phyloP scores from a whole-genome alignment of 371 early-diverging fungal genomes.

The Edhazardia aedis region DNA sequence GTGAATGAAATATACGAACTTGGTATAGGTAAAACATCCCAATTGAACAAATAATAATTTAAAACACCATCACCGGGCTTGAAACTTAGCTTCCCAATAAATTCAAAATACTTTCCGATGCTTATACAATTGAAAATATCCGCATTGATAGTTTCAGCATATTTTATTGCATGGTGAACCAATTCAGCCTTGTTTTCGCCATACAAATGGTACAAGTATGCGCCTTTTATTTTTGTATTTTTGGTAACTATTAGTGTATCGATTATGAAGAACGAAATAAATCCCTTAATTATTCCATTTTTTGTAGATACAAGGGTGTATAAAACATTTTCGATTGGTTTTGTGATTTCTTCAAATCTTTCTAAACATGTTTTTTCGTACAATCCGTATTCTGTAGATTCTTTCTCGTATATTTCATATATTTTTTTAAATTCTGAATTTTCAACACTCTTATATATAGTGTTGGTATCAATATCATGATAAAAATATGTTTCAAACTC shows the following conservation, averaged over 20 bases:
- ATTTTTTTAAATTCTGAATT: constrained; percentile 18
- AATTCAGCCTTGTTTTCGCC: constrained; percentile 7
- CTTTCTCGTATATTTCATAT: constrained; percentile 19
- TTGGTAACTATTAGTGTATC: constrained; percentile 10
- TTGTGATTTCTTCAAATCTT: constrained; percentile 21
- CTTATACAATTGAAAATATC: constrained; percentile 30
- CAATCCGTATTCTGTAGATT: constrained; percentile 7
- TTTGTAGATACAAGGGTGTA: constrained; percentile 14
- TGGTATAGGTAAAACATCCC: constrained; percentile 10
- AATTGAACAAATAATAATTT: constrained; percentile 44
- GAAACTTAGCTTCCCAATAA: constrained; percentile 18
- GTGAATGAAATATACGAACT: constrained; percentile 9
- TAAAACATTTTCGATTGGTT: constrained; percentile 8
- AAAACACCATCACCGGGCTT: constrained; percentile 28
- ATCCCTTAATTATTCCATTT: constrained; percentile 16
- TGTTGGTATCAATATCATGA: too few relatives aligned
- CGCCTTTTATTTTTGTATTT: constrained; percentile 13
- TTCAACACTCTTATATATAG: too few relatives aligned
- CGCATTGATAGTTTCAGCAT: constrained; percentile 9
- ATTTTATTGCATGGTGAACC: constrained; percentile 10
- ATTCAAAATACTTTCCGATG: constrained; percentile 11
- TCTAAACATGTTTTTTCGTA: constrained; percentile 21
- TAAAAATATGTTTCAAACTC: neutral
- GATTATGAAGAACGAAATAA: constrained; percentile 32
- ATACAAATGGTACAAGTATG: constrained; percentile 31